A percentile compares a stretch with the other conserved stretches of the same genome.
phyloP scores from a whole-genome alignment of 1,284 basidiomycete genomes.

The Irpex rosettiformis region DNA sequence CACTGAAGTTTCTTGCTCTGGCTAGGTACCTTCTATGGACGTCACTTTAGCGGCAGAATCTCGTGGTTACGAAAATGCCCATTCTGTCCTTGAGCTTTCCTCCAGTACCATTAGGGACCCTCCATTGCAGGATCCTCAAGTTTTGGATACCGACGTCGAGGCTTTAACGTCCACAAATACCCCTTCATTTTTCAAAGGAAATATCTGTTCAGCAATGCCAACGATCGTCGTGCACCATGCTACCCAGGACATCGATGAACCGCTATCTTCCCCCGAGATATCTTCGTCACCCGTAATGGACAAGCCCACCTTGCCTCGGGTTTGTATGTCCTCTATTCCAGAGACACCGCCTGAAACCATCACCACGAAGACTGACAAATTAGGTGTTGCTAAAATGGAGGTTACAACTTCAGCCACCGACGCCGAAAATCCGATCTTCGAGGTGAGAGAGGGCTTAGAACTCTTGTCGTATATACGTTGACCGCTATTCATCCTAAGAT shows the following conservation, averaged over 20 bases:
- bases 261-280: neutral
- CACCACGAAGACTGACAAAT: neutral
- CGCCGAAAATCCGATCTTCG: too few relatives aligned
- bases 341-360: neutral
- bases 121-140: neutral
- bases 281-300: neutral
- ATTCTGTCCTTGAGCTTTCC: too few relatives aligned
- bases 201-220: too few relatives aligned
- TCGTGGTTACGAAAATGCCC: too few relatives aligned
- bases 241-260: neutral
- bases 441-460: too few relatives aligned
- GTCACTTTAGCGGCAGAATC: too few relatives aligned
- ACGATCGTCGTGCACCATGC: too few relatives aligned
- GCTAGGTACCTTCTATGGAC: too few relatives aligned
- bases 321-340: neutral
- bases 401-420: too few relatives aligned
- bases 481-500: neutral
- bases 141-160: neutral
- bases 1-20: too few relatives aligned
- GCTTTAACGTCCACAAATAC: neutral
- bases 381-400: too few relatives aligned
- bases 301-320: neutral
- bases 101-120: neutral
- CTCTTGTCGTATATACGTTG: too few relatives aligned
- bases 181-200: neutral